Evolutionary conservation across 805 yeast genomes (phyloP), one percentile per base, ranked within the genome.

Genomic region (Saccharomycopsis fermentans): DNA sequence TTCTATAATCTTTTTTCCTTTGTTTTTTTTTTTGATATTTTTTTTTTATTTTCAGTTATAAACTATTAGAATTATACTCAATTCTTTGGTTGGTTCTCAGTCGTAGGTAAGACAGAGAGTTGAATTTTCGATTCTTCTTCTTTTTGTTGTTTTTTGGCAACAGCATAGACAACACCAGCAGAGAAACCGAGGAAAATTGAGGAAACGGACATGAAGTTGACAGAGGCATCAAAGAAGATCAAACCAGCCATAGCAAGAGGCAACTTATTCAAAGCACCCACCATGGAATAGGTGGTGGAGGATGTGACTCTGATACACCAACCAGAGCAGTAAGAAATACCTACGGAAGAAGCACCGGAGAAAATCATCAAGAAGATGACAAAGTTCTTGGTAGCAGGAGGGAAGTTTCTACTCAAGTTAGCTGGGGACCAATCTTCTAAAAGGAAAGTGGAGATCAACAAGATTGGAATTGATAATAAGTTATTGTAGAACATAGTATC

Each of bases 291-390:
- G 58, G 99, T 94, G 58, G 99, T 94, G 29, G 98, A 91, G 24
- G 97, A 90, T 51, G 99, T 94, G 64, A 94, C 98, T 77, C 99
- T 89, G 65, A 94, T 96, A 82, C 99, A 94, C 99, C 99, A 94
- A 62, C 97, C 99, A 12, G 98, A 90, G 74, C 97, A 90, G 82
- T 94, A 94, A 52, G 98, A 92, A 71, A 94, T 94, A 77, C 96
- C 97, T 57, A 94, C 96, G 35, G 97, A 86, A 52, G 96, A 86
- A 66, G 88, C 81, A 73, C 99, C 99, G 39, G 97, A 89, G 70
- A 92, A 81, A 63, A 94, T 68, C 96, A 94, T 91, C 66, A 90
- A 84, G 52, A 84, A 73, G 63, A 90, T 79, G 59, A 89, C 81
- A 51, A 92, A 79, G 63, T 76, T 73, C 71, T 91, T 81, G 66